phyloP scores from a whole-genome alignment of 768 basidiomycete genomes.

The Pholiota conissans region DNA sequence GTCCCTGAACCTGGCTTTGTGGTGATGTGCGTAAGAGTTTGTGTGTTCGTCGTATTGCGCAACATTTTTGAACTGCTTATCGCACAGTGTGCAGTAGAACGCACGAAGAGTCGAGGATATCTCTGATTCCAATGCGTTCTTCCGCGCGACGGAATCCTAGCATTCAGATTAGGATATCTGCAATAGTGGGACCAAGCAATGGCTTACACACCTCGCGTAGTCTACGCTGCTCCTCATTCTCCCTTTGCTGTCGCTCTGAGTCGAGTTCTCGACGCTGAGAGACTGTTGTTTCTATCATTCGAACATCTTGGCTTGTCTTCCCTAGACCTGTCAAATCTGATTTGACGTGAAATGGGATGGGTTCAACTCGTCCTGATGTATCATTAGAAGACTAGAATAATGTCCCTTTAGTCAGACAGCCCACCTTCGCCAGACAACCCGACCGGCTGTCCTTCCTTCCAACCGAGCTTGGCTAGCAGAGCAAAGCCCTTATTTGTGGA shows the following conservation, averaged over 20 bases:
- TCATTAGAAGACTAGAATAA: not conserved
- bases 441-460: slow-evolving; percentile 77
- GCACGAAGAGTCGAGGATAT: slow-evolving; percentile 66
- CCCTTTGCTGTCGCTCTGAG: slow-evolving; percentile 78
- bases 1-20: slow-evolving; percentile 78
- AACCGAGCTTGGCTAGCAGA: slow-evolving; percentile 80
- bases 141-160: slow-evolving; percentile 65
- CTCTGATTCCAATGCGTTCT: slow-evolving; percentile 65
- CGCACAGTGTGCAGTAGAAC: slow-evolving; percentile 83
- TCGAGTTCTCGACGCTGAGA: slow-evolving; percentile 79
- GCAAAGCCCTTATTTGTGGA: slow-evolving; percentile 78
- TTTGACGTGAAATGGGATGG: slow-evolving; percentile 81
- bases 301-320: slow-evolving; percentile 75
- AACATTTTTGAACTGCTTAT: slow-evolving; percentile 85
- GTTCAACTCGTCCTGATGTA: slow-evolving; percentile 71
- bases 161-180: not conserved
- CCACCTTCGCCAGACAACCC: slow-evolving; percentile 77
- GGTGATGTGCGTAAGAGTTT: slow-evolving; percentile 86
- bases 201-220: slow-evolving; percentile 59
- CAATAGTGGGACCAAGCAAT: not conserved
- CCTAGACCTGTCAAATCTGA: slow-evolving; percentile 78
- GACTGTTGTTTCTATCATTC: slow-evolving; percentile 84
- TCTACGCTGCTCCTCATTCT: slow-evolving; percentile 75
- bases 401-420: slow-evolving; percentile 4
- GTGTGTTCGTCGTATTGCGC: slow-evolving; percentile 90